Evolutionary conservation across 352 stramenopile species (phyloP).

Genomic region (Stramenopiles sp.): DNA sequence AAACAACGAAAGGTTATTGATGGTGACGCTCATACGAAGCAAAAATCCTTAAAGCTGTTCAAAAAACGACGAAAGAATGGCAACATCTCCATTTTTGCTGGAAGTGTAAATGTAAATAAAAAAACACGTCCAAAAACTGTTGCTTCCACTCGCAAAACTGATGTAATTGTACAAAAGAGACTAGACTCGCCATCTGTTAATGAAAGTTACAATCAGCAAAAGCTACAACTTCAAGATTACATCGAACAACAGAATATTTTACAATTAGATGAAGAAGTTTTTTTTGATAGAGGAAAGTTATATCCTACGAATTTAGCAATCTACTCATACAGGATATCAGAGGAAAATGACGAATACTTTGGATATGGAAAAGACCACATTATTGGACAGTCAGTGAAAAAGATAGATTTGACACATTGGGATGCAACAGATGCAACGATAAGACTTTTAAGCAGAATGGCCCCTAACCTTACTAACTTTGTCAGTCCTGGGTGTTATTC

Average conservation of each 20-base stretch:
- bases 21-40: not conserved
- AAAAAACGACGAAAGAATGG: not conserved
- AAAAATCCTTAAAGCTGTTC: not conserved
- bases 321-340: not conserved
- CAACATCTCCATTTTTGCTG: not conserved
- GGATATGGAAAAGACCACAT: not conserved
- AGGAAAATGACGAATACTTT: not conserved
- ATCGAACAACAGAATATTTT: not conserved
- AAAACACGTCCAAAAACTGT: not conserved
- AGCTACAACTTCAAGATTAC: too few species aligned
- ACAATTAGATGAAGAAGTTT: not conserved
- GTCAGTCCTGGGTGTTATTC: not conserved
- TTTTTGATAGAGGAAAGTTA: not conserved
- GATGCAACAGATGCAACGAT: not conserved
- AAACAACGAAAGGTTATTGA: not conserved
- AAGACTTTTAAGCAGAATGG: not conserved
- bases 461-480: not conserved
- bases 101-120: not conserved
- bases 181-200: not conserved
- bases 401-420: not conserved
- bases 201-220: not conserved
- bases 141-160: not conserved
- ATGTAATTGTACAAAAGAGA: not conserved
- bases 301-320: not conserved
- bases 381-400: not conserved